Evolutionary conservation across 75 land plant genomes (phyloP).

Genomic region (Cryptomeria japonica): DNA sequence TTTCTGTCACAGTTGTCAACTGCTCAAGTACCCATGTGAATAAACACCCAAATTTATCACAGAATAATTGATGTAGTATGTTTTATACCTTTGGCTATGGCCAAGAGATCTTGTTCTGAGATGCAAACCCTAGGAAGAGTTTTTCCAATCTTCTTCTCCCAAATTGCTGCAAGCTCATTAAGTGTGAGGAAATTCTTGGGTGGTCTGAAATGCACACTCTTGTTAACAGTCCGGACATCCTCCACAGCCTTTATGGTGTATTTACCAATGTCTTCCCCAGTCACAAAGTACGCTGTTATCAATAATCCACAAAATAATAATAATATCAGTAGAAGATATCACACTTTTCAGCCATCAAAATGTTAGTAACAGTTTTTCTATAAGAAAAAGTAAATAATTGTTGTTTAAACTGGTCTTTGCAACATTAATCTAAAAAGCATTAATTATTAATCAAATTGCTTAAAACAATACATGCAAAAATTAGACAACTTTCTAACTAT

Average conservation of each 20-base stretch:
- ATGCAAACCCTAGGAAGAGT: conserved; percentile 19
- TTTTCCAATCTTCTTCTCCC: conserved; percentile 31
- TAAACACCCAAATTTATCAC: not conserved
- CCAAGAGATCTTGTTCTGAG: conserved; percentile 20
- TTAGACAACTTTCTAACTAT: too few relatives aligned
- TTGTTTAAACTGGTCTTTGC: too few relatives aligned
- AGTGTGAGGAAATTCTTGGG: conserved; percentile 12
- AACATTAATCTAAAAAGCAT: too few relatives aligned
- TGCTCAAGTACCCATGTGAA: not conserved
- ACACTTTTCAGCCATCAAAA: too few relatives aligned
- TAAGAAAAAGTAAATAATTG: too few relatives aligned
- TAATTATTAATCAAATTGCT: too few relatives aligned
- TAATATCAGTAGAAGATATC: too few relatives aligned
- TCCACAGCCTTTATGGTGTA: conserved; percentile 24
- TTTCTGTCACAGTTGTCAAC: not conserved
- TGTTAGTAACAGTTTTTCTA: too few relatives aligned
- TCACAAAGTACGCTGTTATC: conserved; percentile 18
- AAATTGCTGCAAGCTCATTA: conserved; percentile 24
- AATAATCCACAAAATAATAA: not conserved
- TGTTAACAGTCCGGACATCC: conserved; percentile 16
- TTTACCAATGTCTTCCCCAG: conserved; percentile 27
- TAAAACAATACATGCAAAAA: too few relatives aligned
- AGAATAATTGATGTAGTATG: not conserved
- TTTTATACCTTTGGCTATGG: conserved; percentile 22
- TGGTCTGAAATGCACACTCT: conserved; percentile 22